Conservation (phyloP, 1,139 yeast species). For the Starmera stellimalicola region DNA sequence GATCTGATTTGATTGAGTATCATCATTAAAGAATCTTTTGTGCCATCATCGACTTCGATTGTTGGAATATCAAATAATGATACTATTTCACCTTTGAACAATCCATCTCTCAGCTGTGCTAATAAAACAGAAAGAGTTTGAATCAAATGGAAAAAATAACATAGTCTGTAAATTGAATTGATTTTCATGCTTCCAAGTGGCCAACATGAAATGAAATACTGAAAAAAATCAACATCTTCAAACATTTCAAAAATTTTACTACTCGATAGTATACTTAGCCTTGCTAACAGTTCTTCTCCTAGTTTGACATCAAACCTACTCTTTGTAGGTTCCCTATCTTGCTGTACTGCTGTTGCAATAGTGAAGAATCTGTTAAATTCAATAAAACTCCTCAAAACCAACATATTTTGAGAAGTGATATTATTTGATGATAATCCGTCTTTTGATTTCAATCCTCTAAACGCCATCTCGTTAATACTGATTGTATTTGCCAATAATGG, state of each 20-base stretch:
- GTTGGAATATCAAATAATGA: slow-evolving; percentile 11
- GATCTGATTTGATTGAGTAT: slow-evolving; percentile 13
- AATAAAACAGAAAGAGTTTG: slow-evolving; percentile 15
- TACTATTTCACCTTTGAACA: slow-evolving; percentile 7
- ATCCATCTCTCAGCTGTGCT: slow-evolving; percentile 10
- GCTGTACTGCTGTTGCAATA: slow-evolving; percentile 5
- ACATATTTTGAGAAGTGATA: slow-evolving; percentile 48
- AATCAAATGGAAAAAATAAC: slow-evolving; percentile 25
- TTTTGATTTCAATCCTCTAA: slow-evolving; percentile 44
- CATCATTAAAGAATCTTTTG: slow-evolving; percentile 3
- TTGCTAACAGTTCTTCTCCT: slow-evolving; percentile 24
- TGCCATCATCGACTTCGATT: slow-evolving; percentile 4
- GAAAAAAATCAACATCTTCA: slow-evolving; percentile 45
- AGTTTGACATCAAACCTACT: slow-evolving; percentile 5
- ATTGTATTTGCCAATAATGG: slow-evolving; percentile 44
- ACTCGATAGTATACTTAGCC: slow-evolving; percentile 26
- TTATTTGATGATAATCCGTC: slow-evolving; percentile 40
- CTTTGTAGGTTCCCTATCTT: not conserved
- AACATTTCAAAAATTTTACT: slow-evolving; percentile 18
- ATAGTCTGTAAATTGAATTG: slow-evolving; percentile 32
- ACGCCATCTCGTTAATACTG: slow-evolving; percentile 53
- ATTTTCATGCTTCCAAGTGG: slow-evolving; percentile 28
- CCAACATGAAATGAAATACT: slow-evolving; percentile 35
- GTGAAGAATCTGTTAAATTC: slow-evolving; percentile 29
- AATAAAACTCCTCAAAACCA: slow-evolving; percentile 45